Base-by-base conservation (phyloP, 192 early-diverging fungal genomes). In the Umbelopsis ramanniana region DNA sequence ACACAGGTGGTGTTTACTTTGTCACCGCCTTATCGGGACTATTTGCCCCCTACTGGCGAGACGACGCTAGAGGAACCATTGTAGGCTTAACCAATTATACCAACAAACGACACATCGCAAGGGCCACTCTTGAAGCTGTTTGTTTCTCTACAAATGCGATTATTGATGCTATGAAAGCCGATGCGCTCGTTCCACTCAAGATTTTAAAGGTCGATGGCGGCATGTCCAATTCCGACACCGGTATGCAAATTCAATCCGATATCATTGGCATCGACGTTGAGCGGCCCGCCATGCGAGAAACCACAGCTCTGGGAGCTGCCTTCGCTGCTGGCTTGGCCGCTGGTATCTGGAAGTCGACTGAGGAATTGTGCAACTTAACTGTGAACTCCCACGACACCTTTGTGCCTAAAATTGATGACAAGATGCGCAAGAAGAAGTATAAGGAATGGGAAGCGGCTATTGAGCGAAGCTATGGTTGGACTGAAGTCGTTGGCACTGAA, bases 31-130 rank as follows among this genome's bases (percentile, higher is more conserved):
- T 98, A 78, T 93, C 91, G 11, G 96, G 96, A 2, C 84, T 98
- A 37, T 98, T 94, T 86, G 95, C 96, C 5, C 96, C 96, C 6
- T 94, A 98, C 80, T 98, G 96, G 96, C 84, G 95, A 33, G 91
- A 94, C 66, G 96, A 98, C 83, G 95, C 93, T 17, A 89, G 95
- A 38, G 95, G 92, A 24, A 87, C 87, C 69, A 90, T 98, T 55
- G 87, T 94, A 60, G 96, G 96, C 8, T 81, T 98, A 57, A 97
- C 96, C 2, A 93, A 95, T 75, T 96, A 90, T 73, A 92, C 94
- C 22, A 96, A 89, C 53, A 94, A 93, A 73, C 82, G 84, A 33
- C 96, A 98, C 78, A 87, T 98, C 69, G 88, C 90, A 33, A 85
- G 96, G 29, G 95, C 96, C 2, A 93, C 92, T 17, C 86, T 98